phyloP scores from a whole-genome alignment of 768 basidiomycete species.

The Termitomyces sp. region DNA sequence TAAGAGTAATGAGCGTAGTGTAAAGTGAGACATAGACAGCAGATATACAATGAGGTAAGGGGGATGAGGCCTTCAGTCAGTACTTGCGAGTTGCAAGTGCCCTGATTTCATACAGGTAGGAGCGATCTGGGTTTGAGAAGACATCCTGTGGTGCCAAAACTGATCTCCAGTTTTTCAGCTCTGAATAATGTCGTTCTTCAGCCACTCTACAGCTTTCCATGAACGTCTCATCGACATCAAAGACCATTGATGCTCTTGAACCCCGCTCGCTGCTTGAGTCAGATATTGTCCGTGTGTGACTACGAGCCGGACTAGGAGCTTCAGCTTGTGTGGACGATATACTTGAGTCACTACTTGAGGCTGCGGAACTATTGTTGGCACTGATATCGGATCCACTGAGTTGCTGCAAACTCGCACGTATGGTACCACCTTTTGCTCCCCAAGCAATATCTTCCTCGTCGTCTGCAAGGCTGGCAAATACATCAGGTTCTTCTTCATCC shows the following conservation, averaged over 20 bases:
- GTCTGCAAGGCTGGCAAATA: slow-evolving; percentile 90
- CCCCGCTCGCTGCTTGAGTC: slow-evolving; percentile 78
- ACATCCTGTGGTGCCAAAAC: slow-evolving; percentile 30
- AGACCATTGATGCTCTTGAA: slow-evolving; percentile 74
- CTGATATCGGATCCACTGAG: slow-evolving; percentile 26
- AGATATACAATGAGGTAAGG: slow-evolving; percentile 9
- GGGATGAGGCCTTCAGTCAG: slow-evolving; percentile 26
- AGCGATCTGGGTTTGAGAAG: slow-evolving; percentile 48
- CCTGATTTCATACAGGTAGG: slow-evolving; percentile 75
- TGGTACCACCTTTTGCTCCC: slow-evolving; percentile 75
- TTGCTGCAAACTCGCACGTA: slow-evolving; percentile 53
- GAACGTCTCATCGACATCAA: slow-evolving; percentile 73
- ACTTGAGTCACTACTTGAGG: slow-evolving; percentile 18
- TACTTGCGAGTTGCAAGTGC: slow-evolving; percentile 84
- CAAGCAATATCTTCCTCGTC: slow-evolving; percentile 80
- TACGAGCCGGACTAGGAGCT: slow-evolving; percentile 56
- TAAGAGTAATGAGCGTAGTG: slow-evolving; percentile 12
- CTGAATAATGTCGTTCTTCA: slow-evolving; percentile 75
- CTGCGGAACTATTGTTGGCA: slow-evolving; percentile 23
- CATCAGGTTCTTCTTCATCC: slow-evolving; percentile 92
- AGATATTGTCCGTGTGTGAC: slow-evolving; percentile 61
- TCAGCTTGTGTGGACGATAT: slow-evolving; percentile 27
- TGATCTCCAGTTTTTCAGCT: slow-evolving; percentile 80
- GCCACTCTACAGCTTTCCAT: slow-evolving; percentile 67
- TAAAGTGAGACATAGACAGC: slow-evolving; percentile 4